Evolutionary conservation across 768 basidiomycete genomes (phyloP).

Genomic region (Infundibulicybe gibba): DNA sequence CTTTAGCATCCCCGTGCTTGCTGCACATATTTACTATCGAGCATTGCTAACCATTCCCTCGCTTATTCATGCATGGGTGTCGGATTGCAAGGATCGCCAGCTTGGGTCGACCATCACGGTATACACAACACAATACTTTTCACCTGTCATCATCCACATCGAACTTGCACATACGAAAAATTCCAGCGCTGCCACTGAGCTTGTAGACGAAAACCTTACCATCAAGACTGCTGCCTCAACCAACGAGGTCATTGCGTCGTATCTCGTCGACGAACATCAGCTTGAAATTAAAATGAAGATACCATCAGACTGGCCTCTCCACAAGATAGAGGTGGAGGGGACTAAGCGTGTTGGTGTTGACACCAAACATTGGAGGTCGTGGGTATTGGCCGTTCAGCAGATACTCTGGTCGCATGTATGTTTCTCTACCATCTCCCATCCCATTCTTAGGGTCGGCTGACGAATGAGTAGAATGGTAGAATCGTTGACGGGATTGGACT

Average conservation of each 20-base stretch:
- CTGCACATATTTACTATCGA: slow-evolving; percentile 88
- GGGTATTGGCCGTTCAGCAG: slow-evolving; percentile 92
- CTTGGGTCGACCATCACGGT: slow-evolving; percentile 70
- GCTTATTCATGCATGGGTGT: slow-evolving; percentile 81
- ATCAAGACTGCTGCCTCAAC: slow-evolving; percentile 72
- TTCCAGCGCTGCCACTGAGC: slow-evolving; percentile 46
- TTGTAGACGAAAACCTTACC: slow-evolving; percentile 73
- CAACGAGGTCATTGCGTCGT: slow-evolving; percentile 82
- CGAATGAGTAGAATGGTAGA: slow-evolving; percentile 67
- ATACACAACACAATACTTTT: slow-evolving; percentile 84
- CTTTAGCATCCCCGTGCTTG: slow-evolving; percentile 59
- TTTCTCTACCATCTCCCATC: slow-evolving; percentile 3
- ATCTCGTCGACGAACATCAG: slow-evolving; percentile 89
- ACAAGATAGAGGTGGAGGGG: slow-evolving; percentile 84
- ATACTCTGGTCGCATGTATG: slow-evolving; percentile 83
- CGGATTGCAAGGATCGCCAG: slow-evolving; percentile 86
- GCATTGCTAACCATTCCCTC: slow-evolving; percentile 82
- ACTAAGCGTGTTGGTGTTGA: slow-evolving; percentile 82
- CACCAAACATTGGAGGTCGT: slow-evolving; percentile 88
- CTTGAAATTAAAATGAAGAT: slow-evolving; percentile 87
- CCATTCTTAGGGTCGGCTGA: neutral
- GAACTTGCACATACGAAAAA: slow-evolving; percentile 76
- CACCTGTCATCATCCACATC: slow-evolving; percentile 79
- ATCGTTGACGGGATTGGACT: slow-evolving; percentile 84
- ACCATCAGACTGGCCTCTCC: slow-evolving; percentile 88